phyloP scores from a whole-genome alignment of 768 basidiomycete genomes.

The Auriscalpium vulgare region DNA sequence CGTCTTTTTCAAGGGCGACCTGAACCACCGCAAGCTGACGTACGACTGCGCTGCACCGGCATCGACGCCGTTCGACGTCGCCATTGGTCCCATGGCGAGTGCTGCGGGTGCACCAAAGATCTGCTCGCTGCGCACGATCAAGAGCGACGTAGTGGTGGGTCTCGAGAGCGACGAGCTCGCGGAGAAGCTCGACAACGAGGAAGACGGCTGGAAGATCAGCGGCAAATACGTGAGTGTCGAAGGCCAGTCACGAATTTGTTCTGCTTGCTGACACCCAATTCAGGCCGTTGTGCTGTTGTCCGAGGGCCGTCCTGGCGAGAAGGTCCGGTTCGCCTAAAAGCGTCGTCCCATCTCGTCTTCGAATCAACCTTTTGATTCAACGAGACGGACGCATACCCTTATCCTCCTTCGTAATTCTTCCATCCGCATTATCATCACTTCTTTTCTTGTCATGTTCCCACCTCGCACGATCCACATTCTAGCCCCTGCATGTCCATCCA shows the following conservation, averaged over 20 bases:
- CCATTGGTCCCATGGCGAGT: slow-evolving; percentile 89
- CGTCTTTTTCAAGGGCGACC: slow-evolving; percentile 90
- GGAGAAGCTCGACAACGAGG: slow-evolving; percentile 72
- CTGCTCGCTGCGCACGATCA: slow-evolving; percentile 84
- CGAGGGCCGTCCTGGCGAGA: slow-evolving; percentile 84
- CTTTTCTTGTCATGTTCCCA: too few species aligned
- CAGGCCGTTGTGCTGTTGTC: slow-evolving; percentile 85
- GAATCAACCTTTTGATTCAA: not conserved
- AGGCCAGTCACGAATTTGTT: too few species aligned
- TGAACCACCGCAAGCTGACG: slow-evolving; percentile 87
- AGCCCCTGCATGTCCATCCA: too few species aligned
- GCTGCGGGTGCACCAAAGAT: slow-evolving; percentile 82
- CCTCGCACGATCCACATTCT: too few species aligned
- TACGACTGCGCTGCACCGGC: slow-evolving; percentile 84
- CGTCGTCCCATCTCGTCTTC: too few species aligned
- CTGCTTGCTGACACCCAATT: not conserved
- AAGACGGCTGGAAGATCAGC: slow-evolving; percentile 95
- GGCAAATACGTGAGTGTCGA: slow-evolving; percentile 79
- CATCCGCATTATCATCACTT: too few species aligned
- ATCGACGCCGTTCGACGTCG: slow-evolving; percentile 80
- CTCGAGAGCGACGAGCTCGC: slow-evolving; percentile 68
- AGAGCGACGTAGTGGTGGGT: slow-evolving; percentile 92
- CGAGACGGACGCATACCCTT: not conserved
- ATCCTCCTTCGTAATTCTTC: slow-evolving; percentile 2
- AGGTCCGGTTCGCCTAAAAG: slow-evolving; percentile 61